Base-by-base conservation (phyloP, 805 yeast species). In the Candida qinlingensis region DNA sequence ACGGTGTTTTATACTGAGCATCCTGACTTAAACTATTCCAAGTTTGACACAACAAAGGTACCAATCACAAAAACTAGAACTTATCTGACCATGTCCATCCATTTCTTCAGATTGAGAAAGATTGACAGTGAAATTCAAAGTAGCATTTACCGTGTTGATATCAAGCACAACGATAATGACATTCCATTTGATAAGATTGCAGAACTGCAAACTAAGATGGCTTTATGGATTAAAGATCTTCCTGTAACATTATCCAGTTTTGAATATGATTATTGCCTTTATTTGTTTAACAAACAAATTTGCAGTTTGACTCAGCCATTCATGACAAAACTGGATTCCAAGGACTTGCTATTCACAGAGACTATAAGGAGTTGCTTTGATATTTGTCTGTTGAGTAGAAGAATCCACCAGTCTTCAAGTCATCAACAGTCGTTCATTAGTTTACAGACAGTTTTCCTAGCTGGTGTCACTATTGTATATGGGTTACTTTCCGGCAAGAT, bases 41-140 rank as follows among this genome's bases (percentile, higher is more conserved):
- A 26, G 7, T 41, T 41, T 33, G 44, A 41, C 26, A 13, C n/a
- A 4, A 19, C 34, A 6, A 41, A 41, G 7, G 6, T 13, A 1
- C 11, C 27, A 12, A 9, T 36, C 1, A n/a, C 34, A 27, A 36
- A 19, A 19, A 11, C 10, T 9, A 4, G n/a, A 13, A 42, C 45
- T n/a, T 42, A 35, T 9, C 7, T 42, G 11, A 42, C 45, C 12
- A 42, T 42, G 45, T 42, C 45, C 10, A 42, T 31, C 28, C 34
- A 36, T 36, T 36, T 42, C 26, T 42, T 42, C 28, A 42, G 36
- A 28, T 7, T 35, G 13, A 35, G 45, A 42, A 42, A 37, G 9
- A 42, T 42, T 35, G 45, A 42, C 26, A 42, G 45, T n/a, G 37
- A 42, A 13, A 42, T 42, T 26, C 39, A 42, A 19, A 42, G 45